Evolutionary conservation across 108 stramenopile species (phyloP).

Genomic region (Nannochloropsis gaditana): DNA sequence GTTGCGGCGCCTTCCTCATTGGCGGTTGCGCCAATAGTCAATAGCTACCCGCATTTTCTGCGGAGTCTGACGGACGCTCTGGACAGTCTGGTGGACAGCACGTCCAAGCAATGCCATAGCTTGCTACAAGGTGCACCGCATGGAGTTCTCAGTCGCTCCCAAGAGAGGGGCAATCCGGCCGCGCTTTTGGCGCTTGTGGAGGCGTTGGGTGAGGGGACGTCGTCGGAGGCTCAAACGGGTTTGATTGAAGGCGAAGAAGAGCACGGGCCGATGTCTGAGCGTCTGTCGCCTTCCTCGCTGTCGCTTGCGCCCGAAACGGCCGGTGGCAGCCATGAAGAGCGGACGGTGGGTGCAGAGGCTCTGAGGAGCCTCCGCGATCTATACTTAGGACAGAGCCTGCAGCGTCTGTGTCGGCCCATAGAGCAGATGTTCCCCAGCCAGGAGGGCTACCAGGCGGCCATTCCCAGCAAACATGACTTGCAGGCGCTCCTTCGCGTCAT

Average conservation of each 20-base stretch:
- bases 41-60: neutral
- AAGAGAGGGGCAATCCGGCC: neutral
- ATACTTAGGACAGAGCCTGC: constrained; percentile 33
- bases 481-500: constrained; percentile 31
- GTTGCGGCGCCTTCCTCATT: neutral
- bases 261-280: neutral
- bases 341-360: constrained; percentile 26
- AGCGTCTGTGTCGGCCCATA: constrained; percentile 30
- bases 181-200: neutral
- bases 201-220: neutral
- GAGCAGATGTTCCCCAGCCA: constrained; percentile 46
- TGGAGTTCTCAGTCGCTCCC: neutral
- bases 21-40: neutral
- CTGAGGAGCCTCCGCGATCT: constrained; percentile 29
- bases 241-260: neutral
- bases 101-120: neutral
- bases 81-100: neutral
- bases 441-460: constrained; percentile 44
- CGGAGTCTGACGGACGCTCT: neutral
- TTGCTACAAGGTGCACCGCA: neutral
- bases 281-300: neutral
- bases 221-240: neutral
- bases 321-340: neutral
- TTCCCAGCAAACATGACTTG: constrained; percentile 47
- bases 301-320: neutral